Conservation (phyloP, 495 filamentous ascomycete genomes). For the Amphirosellinia nigrospora region DNA sequence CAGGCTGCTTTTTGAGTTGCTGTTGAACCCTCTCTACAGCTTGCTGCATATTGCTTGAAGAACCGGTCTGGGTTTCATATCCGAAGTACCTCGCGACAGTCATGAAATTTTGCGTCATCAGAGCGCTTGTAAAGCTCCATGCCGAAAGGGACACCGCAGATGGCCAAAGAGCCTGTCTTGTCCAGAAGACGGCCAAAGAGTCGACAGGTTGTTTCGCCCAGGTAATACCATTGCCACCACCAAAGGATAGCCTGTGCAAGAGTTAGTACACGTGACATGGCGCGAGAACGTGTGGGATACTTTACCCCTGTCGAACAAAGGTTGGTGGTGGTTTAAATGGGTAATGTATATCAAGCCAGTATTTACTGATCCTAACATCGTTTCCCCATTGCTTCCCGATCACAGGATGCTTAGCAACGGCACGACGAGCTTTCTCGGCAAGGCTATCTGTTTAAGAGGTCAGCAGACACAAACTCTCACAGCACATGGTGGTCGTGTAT, state of each 20-base stretch:
- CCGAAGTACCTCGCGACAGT: conserved; percentile 43
- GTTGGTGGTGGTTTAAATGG: conserved; percentile 49
- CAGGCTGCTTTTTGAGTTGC: conserved; percentile 40
- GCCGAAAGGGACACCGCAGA: conserved; percentile 39
- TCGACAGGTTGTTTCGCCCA: conserved; percentile 41
- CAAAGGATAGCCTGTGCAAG: conserved; percentile 39
- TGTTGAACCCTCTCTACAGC: conserved; percentile 38
- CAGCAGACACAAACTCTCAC: neutral
- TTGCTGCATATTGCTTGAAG: conserved; percentile 28
- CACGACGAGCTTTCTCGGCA: conserved; percentile 33
- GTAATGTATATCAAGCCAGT: conserved; percentile 50
- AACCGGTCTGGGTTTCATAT: conserved; percentile 29
- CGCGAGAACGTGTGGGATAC: neutral
- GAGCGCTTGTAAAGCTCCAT: conserved; percentile 42
- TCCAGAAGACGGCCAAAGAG: conserved; percentile 33
- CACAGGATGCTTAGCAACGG: conserved; percentile 18
- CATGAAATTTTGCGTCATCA: conserved; percentile 38
- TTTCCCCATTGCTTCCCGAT: conserved; percentile 31
- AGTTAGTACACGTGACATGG: conserved; percentile 26
- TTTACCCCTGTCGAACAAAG: conserved; percentile 48
- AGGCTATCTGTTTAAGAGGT: conserved; percentile 35
- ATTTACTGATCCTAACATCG: conserved; percentile 33
- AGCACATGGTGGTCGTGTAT: no score
- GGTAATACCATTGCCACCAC: conserved; percentile 36
- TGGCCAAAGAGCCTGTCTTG: conserved; percentile 45